Conservation (phyloP, 352 stramenopile genomes). For the Blastocystis sp. region DNA sequence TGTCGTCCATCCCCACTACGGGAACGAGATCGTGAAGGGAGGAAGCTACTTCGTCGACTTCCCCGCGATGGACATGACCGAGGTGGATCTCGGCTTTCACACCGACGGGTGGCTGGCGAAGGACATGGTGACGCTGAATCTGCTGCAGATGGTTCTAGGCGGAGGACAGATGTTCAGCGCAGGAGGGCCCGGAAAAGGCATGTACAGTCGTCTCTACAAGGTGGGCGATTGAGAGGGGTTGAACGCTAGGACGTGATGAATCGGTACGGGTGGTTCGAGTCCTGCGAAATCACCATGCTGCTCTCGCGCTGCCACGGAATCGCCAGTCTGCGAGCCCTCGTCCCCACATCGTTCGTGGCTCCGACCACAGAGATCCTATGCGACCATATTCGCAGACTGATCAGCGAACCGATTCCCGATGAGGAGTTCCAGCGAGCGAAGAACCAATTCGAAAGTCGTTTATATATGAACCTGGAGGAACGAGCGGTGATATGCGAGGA, state of each 20-base stretch:
- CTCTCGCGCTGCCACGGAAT: slow-evolving; percentile 88
- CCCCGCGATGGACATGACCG: slow-evolving; percentile 68
- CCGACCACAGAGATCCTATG: slow-evolving; percentile 40
- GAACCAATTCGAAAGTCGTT: slow-evolving; percentile 97
- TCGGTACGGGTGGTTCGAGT: slow-evolving; percentile 92
- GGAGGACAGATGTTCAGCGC: slow-evolving; percentile 95
- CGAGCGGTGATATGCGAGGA: slow-evolving; percentile 96
- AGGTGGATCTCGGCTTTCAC: slow-evolving; percentile 88
- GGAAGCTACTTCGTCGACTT: slow-evolving; percentile 69
- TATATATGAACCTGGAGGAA: slow-evolving; percentile 97
- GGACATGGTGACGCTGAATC: slow-evolving; percentile 83
- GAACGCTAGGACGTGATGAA: slow-evolving; percentile 81
- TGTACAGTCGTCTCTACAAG: slow-evolving; percentile 95
- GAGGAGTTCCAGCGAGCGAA: slow-evolving; percentile 85
- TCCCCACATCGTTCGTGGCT: background rate
- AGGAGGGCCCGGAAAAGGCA: slow-evolving; percentile 95
- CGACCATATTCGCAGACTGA: slow-evolving; percentile 66
- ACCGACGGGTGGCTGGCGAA: slow-evolving; percentile 84
- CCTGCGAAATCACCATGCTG: slow-evolving; percentile 86
- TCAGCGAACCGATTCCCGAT: slow-evolving; percentile 71
- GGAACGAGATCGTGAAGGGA: slow-evolving; percentile 70
- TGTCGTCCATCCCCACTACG: background rate
- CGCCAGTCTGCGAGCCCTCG: slow-evolving; percentile 78
- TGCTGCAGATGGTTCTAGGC: slow-evolving; percentile 92
- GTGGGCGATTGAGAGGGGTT: background rate